Evolutionary conservation across 177 flowering plant genomes (phyloP).

Genomic region (Vitis hybrid): DNA sequence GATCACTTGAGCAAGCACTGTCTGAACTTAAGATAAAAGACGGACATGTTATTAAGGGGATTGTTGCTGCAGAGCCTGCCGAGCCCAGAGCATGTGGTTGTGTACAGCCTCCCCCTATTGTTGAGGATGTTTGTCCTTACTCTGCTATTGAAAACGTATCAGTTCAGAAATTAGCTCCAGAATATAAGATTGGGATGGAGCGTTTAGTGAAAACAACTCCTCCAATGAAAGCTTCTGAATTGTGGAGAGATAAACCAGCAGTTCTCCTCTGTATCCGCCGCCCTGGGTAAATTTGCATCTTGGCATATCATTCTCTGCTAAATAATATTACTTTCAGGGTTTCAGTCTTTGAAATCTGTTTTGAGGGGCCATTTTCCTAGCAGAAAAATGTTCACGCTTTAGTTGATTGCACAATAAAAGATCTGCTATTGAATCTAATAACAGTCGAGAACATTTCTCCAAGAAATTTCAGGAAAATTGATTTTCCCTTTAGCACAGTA

Average conservation of each 20-base stretch:
- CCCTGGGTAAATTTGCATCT: conserved; percentile 55
- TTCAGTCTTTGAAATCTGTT: background rate
- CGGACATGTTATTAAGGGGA: conserved; percentile 63
- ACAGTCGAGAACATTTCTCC: no score
- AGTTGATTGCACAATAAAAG: no score
- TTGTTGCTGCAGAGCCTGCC: conserved; percentile 64
- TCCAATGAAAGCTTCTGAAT: conserved; percentile 72
- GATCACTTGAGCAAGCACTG: conserved; percentile 40
- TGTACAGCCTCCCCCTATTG: conserved; percentile 49
- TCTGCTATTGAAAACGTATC: conserved; percentile 57
- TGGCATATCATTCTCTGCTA: background rate
- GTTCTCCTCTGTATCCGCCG: conserved; percentile 67
- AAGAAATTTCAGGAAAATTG: no score
- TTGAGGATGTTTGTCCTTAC: conserved; percentile 59
- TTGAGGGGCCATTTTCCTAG: no score
- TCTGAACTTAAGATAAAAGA: conserved; percentile 50
- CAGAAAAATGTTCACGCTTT: no score
- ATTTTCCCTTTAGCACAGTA: no score
- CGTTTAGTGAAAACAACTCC: conserved; percentile 60
- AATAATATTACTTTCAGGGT: background rate
- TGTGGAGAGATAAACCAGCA: conserved; percentile 74
- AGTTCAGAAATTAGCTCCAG: conserved; percentile 66
- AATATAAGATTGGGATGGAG: conserved; percentile 71
- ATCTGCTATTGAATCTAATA: no score
- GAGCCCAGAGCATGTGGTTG: conserved; percentile 62